Conservation (phyloP, 2,329 filamentous ascomycete species). For the Diaporthe batatas region DNA sequence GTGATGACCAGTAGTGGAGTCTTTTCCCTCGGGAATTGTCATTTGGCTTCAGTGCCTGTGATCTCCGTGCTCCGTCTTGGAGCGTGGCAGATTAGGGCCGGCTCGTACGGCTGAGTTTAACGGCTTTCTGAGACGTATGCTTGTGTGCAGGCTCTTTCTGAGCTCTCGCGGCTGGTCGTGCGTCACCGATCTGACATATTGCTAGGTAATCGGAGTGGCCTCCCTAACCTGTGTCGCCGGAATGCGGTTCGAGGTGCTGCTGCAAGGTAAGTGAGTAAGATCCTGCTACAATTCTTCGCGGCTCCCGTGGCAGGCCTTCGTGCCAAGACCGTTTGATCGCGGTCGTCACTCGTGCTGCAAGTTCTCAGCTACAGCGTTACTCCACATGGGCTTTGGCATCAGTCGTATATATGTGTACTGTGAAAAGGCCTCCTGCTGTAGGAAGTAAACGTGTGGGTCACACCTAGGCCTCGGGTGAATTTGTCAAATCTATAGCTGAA, state of each 20-base stretch:
- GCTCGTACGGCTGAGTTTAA: constrained; percentile 54
- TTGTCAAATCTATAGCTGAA: constrained; percentile 12
- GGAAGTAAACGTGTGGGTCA: not conserved
- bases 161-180: not conserved
- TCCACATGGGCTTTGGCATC: not conserved
- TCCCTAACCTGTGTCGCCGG: not conserved
- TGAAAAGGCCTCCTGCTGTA: not conserved
- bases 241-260: not conserved
- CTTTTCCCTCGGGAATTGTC: constrained; percentile 60
- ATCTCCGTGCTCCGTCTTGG: constrained; percentile 69
- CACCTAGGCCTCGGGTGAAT: not conserved
- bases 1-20: constrained; percentile 85
- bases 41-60: constrained; percentile 72
- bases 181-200: constrained; percentile 6
- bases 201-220: not conserved
- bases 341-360: too few relatives aligned
- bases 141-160: constrained; percentile 24
- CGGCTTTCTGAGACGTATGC: constrained; percentile 49
- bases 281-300: not conserved
- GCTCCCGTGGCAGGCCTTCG: not conserved
- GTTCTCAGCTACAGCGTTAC: not conserved
- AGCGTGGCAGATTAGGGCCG: constrained; percentile 50
- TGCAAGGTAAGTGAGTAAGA: not conserved
- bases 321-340: not conserved
- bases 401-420: not conserved